Evolutionary conservation across 1,284 basidiomycete genomes (phyloP), one percentile per base, ranked within the genome.

Genomic region (Puccinia horiana): DNA sequence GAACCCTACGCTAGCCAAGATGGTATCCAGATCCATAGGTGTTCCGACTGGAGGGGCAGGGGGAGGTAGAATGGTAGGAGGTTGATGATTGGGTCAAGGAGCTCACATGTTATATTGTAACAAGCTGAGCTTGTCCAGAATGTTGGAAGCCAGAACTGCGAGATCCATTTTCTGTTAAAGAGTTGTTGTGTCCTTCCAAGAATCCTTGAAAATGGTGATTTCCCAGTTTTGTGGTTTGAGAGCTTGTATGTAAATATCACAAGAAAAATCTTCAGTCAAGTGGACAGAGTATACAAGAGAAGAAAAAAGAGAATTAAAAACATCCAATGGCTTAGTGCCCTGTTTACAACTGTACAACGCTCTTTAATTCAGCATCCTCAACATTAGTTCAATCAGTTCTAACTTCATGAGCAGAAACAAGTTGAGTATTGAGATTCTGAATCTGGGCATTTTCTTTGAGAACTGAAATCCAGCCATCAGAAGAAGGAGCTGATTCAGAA

Each of bases 281-380:
- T 77, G 42, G 47, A 77, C 75, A 49, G 37, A 29, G 23, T 44
- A 77, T 4, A 77, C 75, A n/a, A 77, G 32, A 29, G 75, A 77
- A 35, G 5, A 5, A n/a, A 77, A 77, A 65, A 40, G 56, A 29
- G 56, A 63, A 42, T 63, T 77, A 32, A 58, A 77, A 42, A 61
- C 75, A 47, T 65, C 75, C 23, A 77, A n/a, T 6, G 56, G 20
- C 40, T n/a, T 56, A 26, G 37, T 61, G 20, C 74, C 74, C 40
- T 76, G 74, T 61, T 47, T 58, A 37, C 58, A 77, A 77, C 37
- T 35, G 32, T 61, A 56, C 11, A 77, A 61, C 4, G 52, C 73
- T 3, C 54, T n/a, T n/a, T n/a, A n/a, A 2, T 11, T 75, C 58
- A n/a, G 73, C 49, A 58, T 75, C 40, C 35, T 75, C 52, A 2